These are phyloP conservation scores for Calonectria pseudoreteaudii DNA, from an alignment of 2,329 filamentous ascomycete species.

Conservation along the genomic window DNA sequence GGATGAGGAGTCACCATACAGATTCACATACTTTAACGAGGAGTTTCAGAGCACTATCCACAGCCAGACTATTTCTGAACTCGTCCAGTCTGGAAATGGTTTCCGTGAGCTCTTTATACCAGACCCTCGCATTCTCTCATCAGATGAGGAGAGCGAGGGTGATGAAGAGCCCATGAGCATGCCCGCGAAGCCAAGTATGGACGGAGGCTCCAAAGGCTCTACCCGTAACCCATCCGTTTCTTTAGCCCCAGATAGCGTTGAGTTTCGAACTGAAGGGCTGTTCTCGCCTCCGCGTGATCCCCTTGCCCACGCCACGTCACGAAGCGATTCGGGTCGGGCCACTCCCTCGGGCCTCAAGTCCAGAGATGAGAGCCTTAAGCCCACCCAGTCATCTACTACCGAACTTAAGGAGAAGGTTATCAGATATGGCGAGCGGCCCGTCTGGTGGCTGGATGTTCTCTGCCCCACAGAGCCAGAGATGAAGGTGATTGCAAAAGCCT, in stretches of 20 bases:
- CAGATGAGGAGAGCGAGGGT: slow-evolving; percentile 78
- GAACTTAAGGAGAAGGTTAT: slow-evolving; percentile 56
- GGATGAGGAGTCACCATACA: slow-evolving; percentile 90
- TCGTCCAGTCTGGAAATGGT: slow-evolving; percentile 84
- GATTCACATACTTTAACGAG: slow-evolving; percentile 99
- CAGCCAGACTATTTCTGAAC: slow-evolving; percentile 92
- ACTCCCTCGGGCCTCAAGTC: slow-evolving; percentile 61
- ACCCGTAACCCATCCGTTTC: slow-evolving; percentile 61
- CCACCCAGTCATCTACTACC: slow-evolving; percentile 30
- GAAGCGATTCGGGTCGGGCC: slow-evolving; percentile 56
- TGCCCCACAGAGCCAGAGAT: slow-evolving; percentile 94
- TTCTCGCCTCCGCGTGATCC: slow-evolving; percentile 47
- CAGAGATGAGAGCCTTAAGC: slow-evolving; percentile 42
- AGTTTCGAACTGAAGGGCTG: slow-evolving; percentile 35
- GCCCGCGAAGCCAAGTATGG: slow-evolving; percentile 40
- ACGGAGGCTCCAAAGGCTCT: slow-evolving; percentile 57
- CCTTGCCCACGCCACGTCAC: slow-evolving; percentile 45
- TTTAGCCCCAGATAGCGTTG: slow-evolving; percentile 39
- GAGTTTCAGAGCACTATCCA: slow-evolving; percentile 96
- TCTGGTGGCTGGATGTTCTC: slow-evolving; percentile 96
- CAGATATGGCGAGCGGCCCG: slow-evolving; percentile 83
- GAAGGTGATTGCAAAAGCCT: slow-evolving; percentile 91
- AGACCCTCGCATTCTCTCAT: slow-evolving; percentile 80
- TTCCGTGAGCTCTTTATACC: slow-evolving; percentile 93
- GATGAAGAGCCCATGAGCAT: slow-evolving; percentile 54